Evolutionary conservation across 1,284 basidiomycete species (phyloP), one percentile per base, ranked within the genome.

Genomic region (Ceratobasidium sp.): DNA sequence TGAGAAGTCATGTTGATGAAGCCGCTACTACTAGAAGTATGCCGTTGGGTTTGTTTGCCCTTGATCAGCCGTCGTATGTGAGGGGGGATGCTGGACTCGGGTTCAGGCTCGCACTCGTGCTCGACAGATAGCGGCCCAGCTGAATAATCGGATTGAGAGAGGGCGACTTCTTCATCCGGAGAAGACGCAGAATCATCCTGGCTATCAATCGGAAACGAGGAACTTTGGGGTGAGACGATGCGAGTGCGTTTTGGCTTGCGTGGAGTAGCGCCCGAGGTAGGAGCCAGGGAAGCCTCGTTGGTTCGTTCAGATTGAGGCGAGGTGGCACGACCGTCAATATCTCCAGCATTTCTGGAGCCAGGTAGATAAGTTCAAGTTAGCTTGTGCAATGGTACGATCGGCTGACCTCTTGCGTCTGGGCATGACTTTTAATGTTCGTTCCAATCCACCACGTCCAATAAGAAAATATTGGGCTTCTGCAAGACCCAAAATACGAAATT

Each of bases 1-100:
- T 59, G 53, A 11, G 39, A 69, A n/a, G 53, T 69, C 66, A 69
- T 69, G 41, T 69, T 53, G 66, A 69, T 69, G 41, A 69, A 69
- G 22, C 66, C 66, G 27, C 66, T 69, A 6, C 66, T 53, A 48
- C 64, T 66, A 39, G 48, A 66, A 11, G 27, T 49, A 13, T 66
- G 49, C 37, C 66, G 27, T 24, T 69, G 48, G 13, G 48, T 24
- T 22, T 69, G 54, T 39, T 69, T 69, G 34, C 66, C 66, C 54
- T 69, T 69, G 13, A 58, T 58, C 22, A 69, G 64, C 2, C 49
- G 64, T 24, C 64, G 48, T 37, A 68, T 68, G 34, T 68, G 64
- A 9, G 49, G 51, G n/a, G 64, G 64, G 64, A 68, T 68, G 49
- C 64, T 65, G 27, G 48, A 65, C 1, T 22, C 27, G 48, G 49